Percentiles rank a stretch among this genome's conserved stretches.
These are phyloP conservation scores for Coleophoma eucalyptorum DNA, from an alignment of 2,329 filamentous ascomycete species.

Conservation along the genomic window DNA sequence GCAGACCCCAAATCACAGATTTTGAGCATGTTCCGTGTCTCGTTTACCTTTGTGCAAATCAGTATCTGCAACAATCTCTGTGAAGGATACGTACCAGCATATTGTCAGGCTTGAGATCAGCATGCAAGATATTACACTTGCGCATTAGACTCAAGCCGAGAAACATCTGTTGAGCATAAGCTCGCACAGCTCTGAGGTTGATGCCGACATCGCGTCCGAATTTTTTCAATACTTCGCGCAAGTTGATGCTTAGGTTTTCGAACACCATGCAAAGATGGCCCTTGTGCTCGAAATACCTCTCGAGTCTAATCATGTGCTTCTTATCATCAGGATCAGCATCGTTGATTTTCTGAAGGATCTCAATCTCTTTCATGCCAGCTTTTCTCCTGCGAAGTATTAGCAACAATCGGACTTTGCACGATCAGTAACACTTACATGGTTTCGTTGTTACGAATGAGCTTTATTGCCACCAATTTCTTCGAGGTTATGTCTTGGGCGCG, in stretches of 20 bases:
- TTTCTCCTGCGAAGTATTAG: constrained; percentile 52
- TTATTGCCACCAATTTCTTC: constrained; percentile 83
- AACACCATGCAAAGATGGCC: constrained; percentile 96
- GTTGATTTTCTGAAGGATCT: constrained; percentile 84
- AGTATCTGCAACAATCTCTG: no score
- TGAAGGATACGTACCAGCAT: constrained; percentile 52
- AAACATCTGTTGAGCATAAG: constrained; percentile 94
- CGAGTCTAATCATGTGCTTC: constrained; percentile 86
- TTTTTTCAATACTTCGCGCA: constrained; percentile 92
- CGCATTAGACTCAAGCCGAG: constrained; percentile 82
- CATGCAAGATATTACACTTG: constrained; percentile 90
- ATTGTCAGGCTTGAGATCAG: constrained; percentile 97
- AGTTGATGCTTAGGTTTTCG: constrained; percentile 88
- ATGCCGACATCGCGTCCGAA: constrained; percentile 94
- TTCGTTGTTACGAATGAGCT: constrained; percentile 96
- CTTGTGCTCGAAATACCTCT: constrained; percentile 89
- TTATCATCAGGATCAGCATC: constrained; percentile 82
- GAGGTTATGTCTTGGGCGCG: constrained; percentile 75
- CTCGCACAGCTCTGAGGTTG: constrained; percentile 80
- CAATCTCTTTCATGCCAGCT: constrained; percentile 90
- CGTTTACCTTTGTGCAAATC: constrained; percentile 55
- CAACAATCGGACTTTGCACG: not conserved
- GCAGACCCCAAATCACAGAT: constrained; percentile 97
- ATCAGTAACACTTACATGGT: constrained; percentile 53
- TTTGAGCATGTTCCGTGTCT: constrained; percentile 79